phyloP scores from a whole-genome alignment of 805 yeast genomes.

The Candida koratica region DNA sequence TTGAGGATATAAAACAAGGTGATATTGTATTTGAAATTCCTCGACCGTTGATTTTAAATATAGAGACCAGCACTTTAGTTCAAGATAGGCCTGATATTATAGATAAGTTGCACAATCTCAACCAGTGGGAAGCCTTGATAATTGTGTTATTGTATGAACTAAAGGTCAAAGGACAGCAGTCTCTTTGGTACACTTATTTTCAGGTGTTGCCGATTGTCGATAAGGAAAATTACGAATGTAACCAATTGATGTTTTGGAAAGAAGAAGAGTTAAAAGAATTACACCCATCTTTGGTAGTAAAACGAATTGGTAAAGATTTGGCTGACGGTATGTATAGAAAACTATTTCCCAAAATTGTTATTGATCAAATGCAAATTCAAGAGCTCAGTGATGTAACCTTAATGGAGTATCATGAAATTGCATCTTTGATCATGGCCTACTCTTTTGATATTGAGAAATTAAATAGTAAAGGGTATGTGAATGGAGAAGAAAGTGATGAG shows the following conservation, averaged over 20 bases:
- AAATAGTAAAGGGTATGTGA: constrained; percentile 16
- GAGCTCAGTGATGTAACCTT: constrained; percentile 34
- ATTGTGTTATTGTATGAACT: constrained; percentile 61
- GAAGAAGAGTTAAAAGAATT: constrained; percentile 54
- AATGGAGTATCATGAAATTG: constrained; percentile 65
- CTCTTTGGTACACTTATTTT: constrained; percentile 70
- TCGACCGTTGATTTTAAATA: constrained; percentile 50
- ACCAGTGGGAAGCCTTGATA: constrained; percentile 78
- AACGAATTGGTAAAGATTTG: constrained; percentile 65
- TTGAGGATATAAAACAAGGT: constrained; percentile 52
- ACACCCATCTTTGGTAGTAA: constrained; percentile 65
- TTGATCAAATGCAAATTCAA: constrained; percentile 25
- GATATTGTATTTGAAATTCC: constrained; percentile 73
- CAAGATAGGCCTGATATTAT: constrained; percentile 26
- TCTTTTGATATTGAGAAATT: constrained; percentile 75
- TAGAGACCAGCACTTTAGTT: constrained; percentile 51
- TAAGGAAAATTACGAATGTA: constrained; percentile 35
- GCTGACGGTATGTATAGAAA: constrained; percentile 59
- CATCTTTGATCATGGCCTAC: constrained; percentile 81
- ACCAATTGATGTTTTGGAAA: constrained; percentile 78
- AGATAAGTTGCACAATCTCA: constrained; percentile 39
- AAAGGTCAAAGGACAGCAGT: constrained; percentile 38
- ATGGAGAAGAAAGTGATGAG: constrained; percentile 22
- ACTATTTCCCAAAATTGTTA: constrained; percentile 39
- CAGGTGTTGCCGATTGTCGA: constrained; percentile 57